A percentile compares a stretch with the other conserved stretches of the same genome.
Evolutionary conservation across 1,139 yeast species (phyloP).

Genomic region (Pneumocystis murina): DNA sequence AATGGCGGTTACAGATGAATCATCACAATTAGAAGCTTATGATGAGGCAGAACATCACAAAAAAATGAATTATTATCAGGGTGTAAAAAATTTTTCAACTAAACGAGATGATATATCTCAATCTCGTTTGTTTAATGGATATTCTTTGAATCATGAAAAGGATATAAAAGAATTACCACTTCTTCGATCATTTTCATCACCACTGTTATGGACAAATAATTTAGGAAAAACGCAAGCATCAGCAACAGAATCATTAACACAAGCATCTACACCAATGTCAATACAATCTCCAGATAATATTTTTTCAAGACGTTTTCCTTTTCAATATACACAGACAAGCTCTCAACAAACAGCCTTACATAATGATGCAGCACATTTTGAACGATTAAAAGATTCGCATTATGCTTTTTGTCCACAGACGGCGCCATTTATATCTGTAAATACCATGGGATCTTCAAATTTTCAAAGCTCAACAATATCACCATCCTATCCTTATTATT

Average conservation of each 20-base stretch:
- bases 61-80: not conserved
- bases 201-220: not conserved
- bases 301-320: not conserved
- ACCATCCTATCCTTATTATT: not conserved
- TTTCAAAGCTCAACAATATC: not conserved
- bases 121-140: not conserved
- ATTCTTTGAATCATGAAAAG: not conserved
- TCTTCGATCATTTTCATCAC: not conserved
- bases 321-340: not conserved
- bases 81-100: too few species aligned
- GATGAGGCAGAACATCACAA: not conserved
- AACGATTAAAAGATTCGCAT: not conserved
- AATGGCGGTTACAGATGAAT: too few species aligned
- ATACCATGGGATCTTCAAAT: not conserved
- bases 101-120: not conserved
- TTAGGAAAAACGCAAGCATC: not conserved
- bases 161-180: not conserved
- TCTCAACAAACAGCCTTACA: not conserved
- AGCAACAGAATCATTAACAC: not conserved
- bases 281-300: not conserved
- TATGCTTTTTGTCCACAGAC: not conserved
- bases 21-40: not conserved
- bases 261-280: not conserved
- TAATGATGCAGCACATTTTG: not conserved
- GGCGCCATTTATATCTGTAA: not conserved